Conservation (phyloP, 192 early-diverging fungal genomes). For the Phycomyces nitens region DNA sequence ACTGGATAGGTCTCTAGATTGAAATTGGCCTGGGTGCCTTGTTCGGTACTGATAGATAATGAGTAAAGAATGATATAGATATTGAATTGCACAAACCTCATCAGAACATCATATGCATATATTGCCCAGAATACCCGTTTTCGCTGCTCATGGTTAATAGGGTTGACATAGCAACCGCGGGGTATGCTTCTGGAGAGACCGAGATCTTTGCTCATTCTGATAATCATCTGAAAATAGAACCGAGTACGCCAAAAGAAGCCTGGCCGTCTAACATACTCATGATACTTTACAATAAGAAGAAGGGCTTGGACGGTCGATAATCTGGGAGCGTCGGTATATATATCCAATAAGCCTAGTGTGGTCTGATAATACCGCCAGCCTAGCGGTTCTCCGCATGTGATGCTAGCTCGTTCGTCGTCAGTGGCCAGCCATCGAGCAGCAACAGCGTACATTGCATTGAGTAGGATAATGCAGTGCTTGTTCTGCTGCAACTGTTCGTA, state of each 20-base stretch:
- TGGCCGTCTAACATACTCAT: conserved; percentile 44
- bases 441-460: conserved; percentile 37
- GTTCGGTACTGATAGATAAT: conserved; percentile 21
- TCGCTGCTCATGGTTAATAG: conserved; percentile 12
- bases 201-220: conserved; percentile 25
- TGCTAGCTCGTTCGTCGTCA: not conserved
- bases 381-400: not conserved
- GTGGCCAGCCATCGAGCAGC: conserved; percentile 15
- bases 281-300: conserved; percentile 50
- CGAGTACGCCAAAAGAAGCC: conserved; percentile 55
- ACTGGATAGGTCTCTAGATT: conserved; percentile 10
- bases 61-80: not conserved
- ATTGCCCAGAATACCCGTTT: conserved; percentile 29
- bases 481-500: not conserved
- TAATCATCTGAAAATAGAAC: conserved; percentile 37
- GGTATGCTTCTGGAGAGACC: conserved; percentile 9
- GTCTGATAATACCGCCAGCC: conserved; percentile 29
- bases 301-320: conserved; percentile 52
- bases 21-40: conserved; percentile 22
- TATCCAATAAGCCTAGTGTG: conserved; percentile 33
- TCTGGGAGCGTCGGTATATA: conserved; percentile 47
- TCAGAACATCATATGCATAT: conserved; percentile 32
- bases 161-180: not conserved
- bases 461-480: conserved; percentile 15
- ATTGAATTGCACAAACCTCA: conserved; percentile 8